phyloP scores from a whole-genome alignment of 352 stramenopile genomes.

The Phytopythium oedochilum region DNA sequence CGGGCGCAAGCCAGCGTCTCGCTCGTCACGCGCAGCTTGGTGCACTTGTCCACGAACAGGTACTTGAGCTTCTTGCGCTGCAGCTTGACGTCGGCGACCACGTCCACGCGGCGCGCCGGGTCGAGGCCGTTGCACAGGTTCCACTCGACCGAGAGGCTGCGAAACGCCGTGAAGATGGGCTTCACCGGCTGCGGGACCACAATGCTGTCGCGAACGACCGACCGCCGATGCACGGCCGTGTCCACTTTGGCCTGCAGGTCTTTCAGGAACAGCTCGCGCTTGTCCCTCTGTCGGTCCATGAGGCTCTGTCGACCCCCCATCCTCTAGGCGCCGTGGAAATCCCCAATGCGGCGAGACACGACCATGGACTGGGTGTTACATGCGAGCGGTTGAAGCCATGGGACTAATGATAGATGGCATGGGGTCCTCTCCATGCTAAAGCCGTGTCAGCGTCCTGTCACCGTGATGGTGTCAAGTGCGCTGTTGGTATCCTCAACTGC shows the following conservation, averaged over 20 bases:
- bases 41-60: conserved; percentile 56
- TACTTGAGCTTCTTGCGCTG: conserved; percentile 40
- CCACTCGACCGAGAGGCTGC: conserved; percentile 55
- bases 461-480: neutral
- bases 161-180: conserved; percentile 40
- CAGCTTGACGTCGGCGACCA: conserved; percentile 45
- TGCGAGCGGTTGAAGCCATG: neutral
- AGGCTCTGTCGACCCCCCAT: conserved; percentile 1
- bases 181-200: conserved; percentile 14
- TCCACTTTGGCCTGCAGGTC: conserved; percentile 17
- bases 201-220: conserved; percentile 14
- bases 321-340: too few species aligned
- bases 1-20: conserved; percentile 30
- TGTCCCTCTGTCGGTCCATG: neutral
- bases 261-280: conserved; percentile 13
- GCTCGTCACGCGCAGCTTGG: conserved; percentile 29
- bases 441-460: too few species aligned
- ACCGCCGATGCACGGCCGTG: conserved; percentile 16
- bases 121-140: conserved; percentile 61
- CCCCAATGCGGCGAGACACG: too few species aligned
- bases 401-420: neutral
- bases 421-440: too few species aligned
- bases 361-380: neutral
- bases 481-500: neutral
- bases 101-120: conserved; percentile 42